Conservation (phyloP, 129 eudicot genomes). For the Arctium minus region DNA sequence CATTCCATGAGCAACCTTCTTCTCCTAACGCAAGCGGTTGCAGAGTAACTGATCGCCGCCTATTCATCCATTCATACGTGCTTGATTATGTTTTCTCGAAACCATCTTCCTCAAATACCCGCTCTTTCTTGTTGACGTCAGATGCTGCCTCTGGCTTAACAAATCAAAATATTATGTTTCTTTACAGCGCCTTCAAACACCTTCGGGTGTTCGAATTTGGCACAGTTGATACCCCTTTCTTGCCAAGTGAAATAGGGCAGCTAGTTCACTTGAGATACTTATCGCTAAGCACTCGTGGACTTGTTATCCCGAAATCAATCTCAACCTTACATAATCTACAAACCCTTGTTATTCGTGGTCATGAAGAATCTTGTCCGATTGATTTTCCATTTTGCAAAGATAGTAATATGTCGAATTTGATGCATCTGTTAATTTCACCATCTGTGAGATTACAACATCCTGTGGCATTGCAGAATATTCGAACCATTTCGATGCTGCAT, state of each 20-base stretch:
- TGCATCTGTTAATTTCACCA: constrained; percentile 18
- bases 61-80: constrained; percentile 1
- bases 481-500: constrained; percentile 8
- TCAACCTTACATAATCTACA: constrained; percentile 16
- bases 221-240: not conserved
- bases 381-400: not conserved
- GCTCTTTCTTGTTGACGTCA: constrained; percentile 8
- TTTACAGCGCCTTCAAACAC: not conserved
- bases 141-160: not conserved
- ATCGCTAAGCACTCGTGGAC: not conserved
- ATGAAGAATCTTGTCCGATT: not conserved
- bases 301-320: constrained; percentile 22
- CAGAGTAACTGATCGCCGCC: not conserved
- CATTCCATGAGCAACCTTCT: not conserved
- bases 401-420: constrained; percentile 17
- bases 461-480: constrained; percentile 5
- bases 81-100: not conserved
- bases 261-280: constrained; percentile 34
- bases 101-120: constrained; percentile 5
- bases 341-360: not conserved
- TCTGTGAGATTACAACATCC: not conserved
- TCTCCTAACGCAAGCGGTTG: not conserved
- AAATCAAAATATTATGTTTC: not conserved
- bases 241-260: constrained; percentile 26
- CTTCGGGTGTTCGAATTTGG: constrained; percentile 29